Evolutionary conservation across 345 rosid genomes (phyloP), one percentile per base, ranked within the genome.

Genomic region (Aquilaria sinensis): DNA sequence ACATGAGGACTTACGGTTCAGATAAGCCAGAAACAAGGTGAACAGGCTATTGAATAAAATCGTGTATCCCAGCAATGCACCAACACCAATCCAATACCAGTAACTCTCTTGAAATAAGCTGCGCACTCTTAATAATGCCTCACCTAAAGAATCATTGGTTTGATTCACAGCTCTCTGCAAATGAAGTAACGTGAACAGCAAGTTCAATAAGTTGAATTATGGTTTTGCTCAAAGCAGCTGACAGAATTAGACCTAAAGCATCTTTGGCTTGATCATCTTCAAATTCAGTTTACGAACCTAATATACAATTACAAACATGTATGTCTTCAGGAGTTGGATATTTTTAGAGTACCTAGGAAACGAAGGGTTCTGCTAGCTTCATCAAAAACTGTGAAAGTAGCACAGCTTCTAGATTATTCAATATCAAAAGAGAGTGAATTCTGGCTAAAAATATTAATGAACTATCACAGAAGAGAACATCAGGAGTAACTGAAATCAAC

Each of bases 1-100:
- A 74, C 11, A 51, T 53, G 75, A 73, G 45, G 52, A 57, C 99
- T 85, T 84, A 90, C 99, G 93, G 58, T 86, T 80, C 57, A 94
- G 96, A 74, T 82, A 73, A 64, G 80, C 64, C 45, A 94, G 85
- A 78, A 90, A 94, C 64, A 85, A 59, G 3, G 95, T 85, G 64
- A 94, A 94, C 53, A 94, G 82, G 53, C 77, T 47, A 72, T 94
- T 94, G 67, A 94, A 71, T 45, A 94, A 54, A 71, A 90, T 41
- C 30, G 95, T 80, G 67, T 88, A 94, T 79, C 99, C 99, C 54
- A 94, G 74, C 83, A 90, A 77, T 58, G 96, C 99, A 63, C 83
- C 97, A 57, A 90, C 67, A 53, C 99, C 99, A 23, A 94, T 88
- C 99, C 99, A 94, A 77, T 94, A 94, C 97, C 97, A 90, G 82